These are phyloP conservation scores for Cinchona pubescens DNA, from an alignment of 257 asterid species.

Conservation along the genomic window DNA sequence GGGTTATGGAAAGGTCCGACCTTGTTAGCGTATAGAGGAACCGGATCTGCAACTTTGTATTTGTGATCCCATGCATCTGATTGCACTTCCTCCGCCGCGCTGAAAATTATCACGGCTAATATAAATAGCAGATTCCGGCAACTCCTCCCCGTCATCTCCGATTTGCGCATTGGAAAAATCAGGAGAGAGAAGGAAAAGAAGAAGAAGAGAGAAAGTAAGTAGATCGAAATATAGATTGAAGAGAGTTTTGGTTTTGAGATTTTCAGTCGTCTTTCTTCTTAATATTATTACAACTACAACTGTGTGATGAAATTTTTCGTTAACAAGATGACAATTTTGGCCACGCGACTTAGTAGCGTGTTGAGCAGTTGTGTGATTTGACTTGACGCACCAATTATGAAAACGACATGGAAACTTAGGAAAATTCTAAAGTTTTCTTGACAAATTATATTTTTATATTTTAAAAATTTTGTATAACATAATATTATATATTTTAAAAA, in stretches of 20 bases:
- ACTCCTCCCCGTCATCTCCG: constrained; percentile 15
- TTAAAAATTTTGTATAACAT: too few species aligned
- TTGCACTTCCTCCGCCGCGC: constrained; percentile 20
- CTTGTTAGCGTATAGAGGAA: constrained; percentile 42
- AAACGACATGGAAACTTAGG: too few species aligned
- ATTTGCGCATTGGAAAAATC: neutral
- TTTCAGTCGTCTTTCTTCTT: neutral
- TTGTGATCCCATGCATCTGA: constrained; percentile 42
- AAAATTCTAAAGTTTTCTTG: too few species aligned
- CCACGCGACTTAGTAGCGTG: constrained; percentile 6
- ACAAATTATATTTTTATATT: too few species aligned
- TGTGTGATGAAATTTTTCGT: too few species aligned
- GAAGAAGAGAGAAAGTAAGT: neutral
- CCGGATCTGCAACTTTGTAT: constrained; percentile 30
- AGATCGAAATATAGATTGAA: too few species aligned
- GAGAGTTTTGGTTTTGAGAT: too few species aligned
- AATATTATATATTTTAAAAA: too few species aligned
- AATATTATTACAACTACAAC: neutral
- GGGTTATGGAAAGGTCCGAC: constrained; percentile 47
- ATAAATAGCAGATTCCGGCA: constrained; percentile 18
- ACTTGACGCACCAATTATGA: neutral
- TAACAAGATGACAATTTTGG: neutral
- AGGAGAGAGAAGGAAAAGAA: neutral
- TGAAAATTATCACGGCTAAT: constrained; percentile 9
- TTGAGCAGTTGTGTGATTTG: neutral